These are phyloP conservation scores for Coniochaeta sp. DNA, from an alignment of 2,329 filamentous ascomycete genomes.

Conservation along the genomic window DNA sequence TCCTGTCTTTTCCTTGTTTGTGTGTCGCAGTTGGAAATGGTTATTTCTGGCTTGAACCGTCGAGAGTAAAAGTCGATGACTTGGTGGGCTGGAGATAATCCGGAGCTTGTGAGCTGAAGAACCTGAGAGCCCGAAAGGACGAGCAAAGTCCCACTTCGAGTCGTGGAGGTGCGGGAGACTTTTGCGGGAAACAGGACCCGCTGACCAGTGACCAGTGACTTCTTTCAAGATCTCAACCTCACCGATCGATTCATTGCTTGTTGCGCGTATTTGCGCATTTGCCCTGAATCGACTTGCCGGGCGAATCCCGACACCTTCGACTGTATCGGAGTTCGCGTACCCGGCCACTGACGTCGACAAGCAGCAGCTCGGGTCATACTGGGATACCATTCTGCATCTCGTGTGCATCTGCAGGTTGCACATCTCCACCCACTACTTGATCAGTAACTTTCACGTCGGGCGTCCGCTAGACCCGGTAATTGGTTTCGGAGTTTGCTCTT, in stretches of 20 bases:
- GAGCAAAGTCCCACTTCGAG: background rate
- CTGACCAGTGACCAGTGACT: background rate
- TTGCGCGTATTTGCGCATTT: background rate
- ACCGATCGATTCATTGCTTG: background rate
- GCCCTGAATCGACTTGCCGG: background rate
- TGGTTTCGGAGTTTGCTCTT: constrained; percentile 1
- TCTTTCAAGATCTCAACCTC: background rate
- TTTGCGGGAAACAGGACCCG: background rate
- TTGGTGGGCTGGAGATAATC: background rate
- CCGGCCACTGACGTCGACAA: constrained; percentile 11
- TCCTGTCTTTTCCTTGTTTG: background rate
- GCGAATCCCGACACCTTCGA: background rate
- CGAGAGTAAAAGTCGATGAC: background rate
- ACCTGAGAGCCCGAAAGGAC: background rate
- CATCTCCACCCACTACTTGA: background rate
- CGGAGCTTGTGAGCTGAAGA: background rate
- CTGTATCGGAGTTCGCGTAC: background rate
- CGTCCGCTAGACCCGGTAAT: constrained; percentile 1
- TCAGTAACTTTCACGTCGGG: background rate
- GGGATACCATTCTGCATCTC: constrained; percentile 4
- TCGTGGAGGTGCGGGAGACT: background rate
- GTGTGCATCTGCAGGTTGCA: constrained; percentile 1
- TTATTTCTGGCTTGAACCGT: background rate
- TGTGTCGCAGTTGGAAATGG: background rate
- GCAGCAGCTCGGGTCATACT: constrained; percentile 7